A percentile compares a stretch with the other conserved stretches of the same genome.
phyloP scores from a whole-genome alignment of 75 land plant species.

The Picea sitchensis region DNA sequence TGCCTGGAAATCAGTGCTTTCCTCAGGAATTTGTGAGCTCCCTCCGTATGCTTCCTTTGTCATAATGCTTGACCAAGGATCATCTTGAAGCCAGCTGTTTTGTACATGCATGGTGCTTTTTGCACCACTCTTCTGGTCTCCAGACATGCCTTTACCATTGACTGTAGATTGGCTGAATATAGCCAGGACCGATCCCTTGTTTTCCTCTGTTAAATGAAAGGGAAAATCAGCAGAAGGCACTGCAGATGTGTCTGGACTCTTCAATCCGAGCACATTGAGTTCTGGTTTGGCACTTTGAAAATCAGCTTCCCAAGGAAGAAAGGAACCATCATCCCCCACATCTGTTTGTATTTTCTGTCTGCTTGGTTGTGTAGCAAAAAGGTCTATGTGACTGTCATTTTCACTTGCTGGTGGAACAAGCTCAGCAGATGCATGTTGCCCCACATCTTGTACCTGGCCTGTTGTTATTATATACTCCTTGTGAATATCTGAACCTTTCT shows the following conservation, averaged over 20 bases:
- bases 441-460: constrained; percentile 1
- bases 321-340: neutral
- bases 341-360: neutral
- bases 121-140: neutral
- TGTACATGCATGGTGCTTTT: neutral
- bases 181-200: neutral
- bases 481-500: neutral
- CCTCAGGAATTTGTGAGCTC: neutral
- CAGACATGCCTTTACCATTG: neutral
- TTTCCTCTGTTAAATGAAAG: neutral
- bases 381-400: neutral
- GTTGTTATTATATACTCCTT: neutral
- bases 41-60: neutral
- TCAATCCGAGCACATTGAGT: no score
- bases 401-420: neutral
- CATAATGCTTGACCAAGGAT: neutral
- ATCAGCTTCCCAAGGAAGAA: constrained; percentile 3
- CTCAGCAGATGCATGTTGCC: constrained; percentile 2
- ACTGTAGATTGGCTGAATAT: neutral
- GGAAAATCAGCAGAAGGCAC: neutral
- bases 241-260: neutral
- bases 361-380: neutral
- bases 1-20: neutral
- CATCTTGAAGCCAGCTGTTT: neutral
- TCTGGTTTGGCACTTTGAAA: constrained; percentile 8